Percentiles rank a stretch among this genome's conserved stretches.
Conservation (phyloP, 2,329 filamentous ascomycete species). For the Acrodontium crateriforme region DNA sequence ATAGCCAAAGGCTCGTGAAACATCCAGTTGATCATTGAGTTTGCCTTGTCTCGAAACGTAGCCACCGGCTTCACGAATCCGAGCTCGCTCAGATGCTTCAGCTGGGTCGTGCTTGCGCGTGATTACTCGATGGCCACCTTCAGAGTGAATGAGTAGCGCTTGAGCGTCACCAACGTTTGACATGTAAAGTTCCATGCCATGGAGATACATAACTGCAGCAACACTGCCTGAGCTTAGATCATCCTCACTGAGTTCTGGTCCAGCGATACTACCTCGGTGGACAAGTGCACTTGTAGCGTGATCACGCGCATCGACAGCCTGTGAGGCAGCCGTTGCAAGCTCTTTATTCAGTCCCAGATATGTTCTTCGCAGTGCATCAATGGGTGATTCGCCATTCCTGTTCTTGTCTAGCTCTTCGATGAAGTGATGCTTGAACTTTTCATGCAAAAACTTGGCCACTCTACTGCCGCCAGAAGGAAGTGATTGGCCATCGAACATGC, state of each 20-base stretch:
- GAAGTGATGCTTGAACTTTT: constrained; percentile 84
- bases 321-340: constrained; percentile 69
- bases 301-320: constrained; percentile 62
- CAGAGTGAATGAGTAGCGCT: constrained; percentile 84
- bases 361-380: constrained; percentile 70
- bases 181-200: constrained; percentile 79
- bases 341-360: constrained; percentile 92
- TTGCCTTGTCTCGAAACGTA: constrained; percentile 92
- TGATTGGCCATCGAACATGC: constrained; percentile 93
- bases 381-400: constrained; percentile 53
- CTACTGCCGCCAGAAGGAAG: constrained; percentile 81
- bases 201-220: constrained; percentile 80
- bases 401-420: constrained; percentile 65
- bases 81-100: constrained; percentile 65
- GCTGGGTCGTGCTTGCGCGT: constrained; percentile 91
- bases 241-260: constrained; percentile 71
- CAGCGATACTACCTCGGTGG: constrained; percentile 57
- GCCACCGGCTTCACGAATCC: constrained; percentile 86
- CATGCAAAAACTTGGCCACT: constrained; percentile 90
- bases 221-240: constrained; percentile 84
- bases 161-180: constrained; percentile 94
- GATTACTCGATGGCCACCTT: constrained; percentile 68
- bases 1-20: constrained; percentile 91
- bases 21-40: constrained; percentile 78
- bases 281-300: constrained; percentile 34